A percentile compares a stretch with the other conserved stretches of the same genome.
Evolutionary conservation across 78 protist species (phyloP).

Genomic region (Blattamonas nauphoetae): DNA sequence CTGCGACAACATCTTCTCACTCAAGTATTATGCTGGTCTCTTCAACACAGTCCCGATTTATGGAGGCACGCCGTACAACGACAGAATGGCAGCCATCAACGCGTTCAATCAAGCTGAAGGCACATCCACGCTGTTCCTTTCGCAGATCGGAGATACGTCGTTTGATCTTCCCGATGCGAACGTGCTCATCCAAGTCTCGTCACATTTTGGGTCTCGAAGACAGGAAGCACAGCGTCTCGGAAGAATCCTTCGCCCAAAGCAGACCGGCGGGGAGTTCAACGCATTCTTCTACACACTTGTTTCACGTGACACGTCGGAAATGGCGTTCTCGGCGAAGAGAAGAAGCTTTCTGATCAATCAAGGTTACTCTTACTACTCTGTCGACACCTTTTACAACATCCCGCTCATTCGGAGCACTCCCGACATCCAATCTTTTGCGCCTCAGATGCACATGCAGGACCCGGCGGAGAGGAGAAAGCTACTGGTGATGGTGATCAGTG

Average conservation of each 20-base stretch:
- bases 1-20: constrained; percentile 71
- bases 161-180: constrained; percentile 93
- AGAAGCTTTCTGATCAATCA: constrained; percentile 86
- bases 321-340: constrained; percentile 79
- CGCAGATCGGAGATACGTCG: constrained; percentile 86
- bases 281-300: constrained; percentile 95
- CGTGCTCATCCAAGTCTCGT: constrained; percentile 86
- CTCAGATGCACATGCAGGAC: too few relatives aligned
- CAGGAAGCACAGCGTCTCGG: constrained; percentile 99
- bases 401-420: not conserved
- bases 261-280: constrained; percentile 34
- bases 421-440: not conserved
- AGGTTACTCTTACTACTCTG: constrained; percentile 26
- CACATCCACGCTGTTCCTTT: too few relatives aligned
- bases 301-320: constrained; percentile 83
- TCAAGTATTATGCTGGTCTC: constrained; percentile 58
- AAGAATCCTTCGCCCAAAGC: constrained; percentile 89
- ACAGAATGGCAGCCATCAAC: constrained; percentile 44
- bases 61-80: constrained; percentile 55
- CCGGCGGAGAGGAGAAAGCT: too few relatives aligned
- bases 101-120: constrained; percentile 40
- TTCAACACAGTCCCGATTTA: constrained; percentile 44
- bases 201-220: constrained; percentile 83
- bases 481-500: too few relatives aligned
- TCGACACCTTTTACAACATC: not conserved